Conservation (phyloP, 176 grass and related monocot species). For the Neostapfia colusana region DNA sequence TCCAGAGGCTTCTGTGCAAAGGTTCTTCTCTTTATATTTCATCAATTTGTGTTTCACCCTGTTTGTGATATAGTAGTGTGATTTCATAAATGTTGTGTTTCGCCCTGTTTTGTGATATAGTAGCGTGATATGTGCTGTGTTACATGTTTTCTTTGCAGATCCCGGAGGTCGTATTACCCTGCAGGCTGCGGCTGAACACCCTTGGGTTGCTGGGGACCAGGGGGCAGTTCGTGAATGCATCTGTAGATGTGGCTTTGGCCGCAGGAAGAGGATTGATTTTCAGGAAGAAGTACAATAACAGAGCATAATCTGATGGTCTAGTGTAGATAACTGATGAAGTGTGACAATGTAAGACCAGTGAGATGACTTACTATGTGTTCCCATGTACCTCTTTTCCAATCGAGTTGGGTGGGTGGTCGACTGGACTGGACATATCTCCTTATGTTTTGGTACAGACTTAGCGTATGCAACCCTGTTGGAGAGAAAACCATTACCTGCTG, state of each 20-base stretch:
- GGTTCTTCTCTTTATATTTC: constrained; percentile 34
- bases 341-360: not conserved
- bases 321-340: constrained; percentile 36
- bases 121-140: not conserved
- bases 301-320: not conserved
- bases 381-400: not conserved
- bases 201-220: constrained; percentile 64
- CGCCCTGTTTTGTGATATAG: not conserved
- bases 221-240: constrained; percentile 64
- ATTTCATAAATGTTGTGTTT: not conserved
- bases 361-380: constrained; percentile 12
- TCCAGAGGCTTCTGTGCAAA: constrained; percentile 86
- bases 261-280: constrained; percentile 25
- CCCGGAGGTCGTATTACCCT: constrained; percentile 66
- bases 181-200: constrained; percentile 66
- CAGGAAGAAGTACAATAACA: constrained; percentile 26
- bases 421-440: not conserved
- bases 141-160: constrained; percentile 46
- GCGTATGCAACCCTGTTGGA: not conserved
- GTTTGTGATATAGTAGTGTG: no score
- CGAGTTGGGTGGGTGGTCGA: not conserved
- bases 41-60: no score
- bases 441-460: not conserved
- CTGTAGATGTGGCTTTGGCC: constrained; percentile 59
- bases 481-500: not conserved